Evolutionary conservation across 306 rosid species (phyloP).

Genomic region (Lagenaria siceraria): DNA sequence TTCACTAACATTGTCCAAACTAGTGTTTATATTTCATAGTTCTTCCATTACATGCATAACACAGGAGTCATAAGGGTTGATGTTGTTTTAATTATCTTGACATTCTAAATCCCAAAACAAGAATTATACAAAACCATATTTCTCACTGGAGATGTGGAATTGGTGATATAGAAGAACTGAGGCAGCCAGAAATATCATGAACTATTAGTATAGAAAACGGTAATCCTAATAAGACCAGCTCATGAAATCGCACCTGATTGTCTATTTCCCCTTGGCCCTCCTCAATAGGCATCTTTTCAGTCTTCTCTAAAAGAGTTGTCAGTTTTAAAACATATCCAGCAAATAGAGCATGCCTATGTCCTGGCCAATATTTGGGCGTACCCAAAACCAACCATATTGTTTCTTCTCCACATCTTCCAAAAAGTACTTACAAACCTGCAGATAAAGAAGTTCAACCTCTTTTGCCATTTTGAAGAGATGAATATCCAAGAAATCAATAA

Average conservation of each 20-base stretch:
- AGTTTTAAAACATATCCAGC: conserved; percentile 69
- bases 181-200: background rate
- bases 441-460: background rate
- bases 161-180: background rate
- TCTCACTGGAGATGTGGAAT: background rate
- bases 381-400: conserved; percentile 86
- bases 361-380: conserved; percentile 67
- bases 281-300: conserved; percentile 40
- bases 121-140: background rate
- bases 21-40: background rate
- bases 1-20: background rate
- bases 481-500: background rate
- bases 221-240: background rate
- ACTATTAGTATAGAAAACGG: background rate
- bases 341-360: conserved; percentile 78
- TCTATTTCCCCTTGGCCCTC: conserved; percentile 42
- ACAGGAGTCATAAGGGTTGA: conserved; percentile 70
- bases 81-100: conserved; percentile 30
- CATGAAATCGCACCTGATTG: conserved; percentile 38
- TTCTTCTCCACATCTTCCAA: conserved; percentile 79
- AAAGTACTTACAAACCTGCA: conserved; percentile 31
- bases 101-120: conserved; percentile 31
- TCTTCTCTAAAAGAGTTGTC: conserved; percentile 75
- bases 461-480: background rate
- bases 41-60: conserved; percentile 62